These are phyloP conservation scores for Fusarium sp. DNA, from an alignment of 2,329 filamentous ascomycete genomes.

Conservation along the genomic window DNA sequence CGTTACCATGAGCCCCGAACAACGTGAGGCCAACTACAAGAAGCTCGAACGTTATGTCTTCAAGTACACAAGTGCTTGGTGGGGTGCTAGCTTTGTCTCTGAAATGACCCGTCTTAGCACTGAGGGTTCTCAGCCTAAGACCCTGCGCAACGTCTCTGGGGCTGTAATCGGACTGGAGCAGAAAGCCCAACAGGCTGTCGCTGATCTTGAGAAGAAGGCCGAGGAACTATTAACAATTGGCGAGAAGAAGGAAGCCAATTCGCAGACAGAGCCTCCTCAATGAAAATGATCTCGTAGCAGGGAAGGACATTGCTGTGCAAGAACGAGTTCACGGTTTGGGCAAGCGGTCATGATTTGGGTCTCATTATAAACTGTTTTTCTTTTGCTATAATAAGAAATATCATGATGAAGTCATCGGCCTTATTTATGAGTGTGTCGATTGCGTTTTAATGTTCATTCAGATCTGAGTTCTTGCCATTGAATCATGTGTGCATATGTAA, in stretches of 20 bases:
- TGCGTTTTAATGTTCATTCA: neutral
- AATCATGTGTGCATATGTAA: neutral
- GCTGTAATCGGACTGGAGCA: slow-evolving; percentile 49
- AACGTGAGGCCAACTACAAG: slow-evolving; percentile 85
- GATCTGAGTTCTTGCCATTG: neutral
- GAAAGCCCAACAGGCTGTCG: slow-evolving; percentile 41
- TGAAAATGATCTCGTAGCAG: slow-evolving; percentile 20
- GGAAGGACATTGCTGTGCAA: slow-evolving; percentile 28
- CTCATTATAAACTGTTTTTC: slow-evolving; percentile 24
- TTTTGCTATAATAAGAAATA: slow-evolving; percentile 19
- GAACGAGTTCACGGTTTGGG: slow-evolving; percentile 38
- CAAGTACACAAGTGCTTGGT: slow-evolving; percentile 98
- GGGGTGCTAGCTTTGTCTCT: slow-evolving; percentile 91
- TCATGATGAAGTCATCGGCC: neutral
- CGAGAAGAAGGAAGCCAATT: slow-evolving; percentile 33
- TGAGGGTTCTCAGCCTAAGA: slow-evolving; percentile 53
- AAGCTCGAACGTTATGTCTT: slow-evolving; percentile 96
- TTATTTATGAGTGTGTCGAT: neutral
- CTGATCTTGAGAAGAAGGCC: slow-evolving; percentile 36
- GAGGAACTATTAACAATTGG: slow-evolving; percentile 20
- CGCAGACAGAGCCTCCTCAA: slow-evolving; percentile 16
- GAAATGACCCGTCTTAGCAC: slow-evolving; percentile 73
- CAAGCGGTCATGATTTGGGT: slow-evolving; percentile 40
- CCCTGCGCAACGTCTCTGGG: slow-evolving; percentile 54
- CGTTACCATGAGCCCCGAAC: slow-evolving; percentile 94